Evolutionary conservation across 139 green algal genomes (phyloP), one percentile per base, ranked within the genome.

Genomic region (Desmodesmus armatus): DNA sequence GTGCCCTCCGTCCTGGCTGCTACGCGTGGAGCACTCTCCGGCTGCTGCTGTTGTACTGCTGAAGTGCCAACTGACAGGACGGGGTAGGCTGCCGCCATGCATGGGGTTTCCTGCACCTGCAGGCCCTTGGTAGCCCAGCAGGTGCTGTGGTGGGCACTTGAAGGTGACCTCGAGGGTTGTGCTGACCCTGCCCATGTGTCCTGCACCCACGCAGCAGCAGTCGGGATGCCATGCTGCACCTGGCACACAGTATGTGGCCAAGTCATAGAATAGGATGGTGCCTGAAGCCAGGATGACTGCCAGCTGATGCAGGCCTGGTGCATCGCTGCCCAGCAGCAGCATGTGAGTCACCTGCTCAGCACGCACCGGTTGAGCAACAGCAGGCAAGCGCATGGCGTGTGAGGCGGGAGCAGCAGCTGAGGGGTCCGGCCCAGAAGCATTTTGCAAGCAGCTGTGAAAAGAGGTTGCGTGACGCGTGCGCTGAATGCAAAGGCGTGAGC

Each of bases 211-310:
- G 37, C 29, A 23, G 49, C 51, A 71, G 49, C 25, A 55, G 80
- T 23, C 13, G n/a, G 47, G 21, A 9, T 70, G 65, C 51, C 80
- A 85, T 23, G 69, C 49, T 73, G 51, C 41, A 27, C 67, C 70
- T 23, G 80, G 67, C n/a, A 86, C 29, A 47, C 80, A 86, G 80
- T 80, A 86, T 5, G 39, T 71, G 5, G 70, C 69, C 25, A 86
- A 37, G 37, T 69, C n/a, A 43, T 80, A 43, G 35, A 86, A 73
- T 27, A 72, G 40, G 1, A 86, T 37, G 35, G 35, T 58, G 4
- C 80, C 80, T 31, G 39, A 60, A 13, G 33, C 35, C 35, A 60
- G 35, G 17, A 78, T 21, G 25, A 80, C 51, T 3, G 69, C 70
- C 27, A 86, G 15, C 67, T 86, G 80, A 0, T 74, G 23, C 39